These are phyloP conservation scores for Byssoonygena ceratinophila DNA, from an alignment of 2,329 filamentous ascomycete species.

Conservation along the genomic window DNA sequence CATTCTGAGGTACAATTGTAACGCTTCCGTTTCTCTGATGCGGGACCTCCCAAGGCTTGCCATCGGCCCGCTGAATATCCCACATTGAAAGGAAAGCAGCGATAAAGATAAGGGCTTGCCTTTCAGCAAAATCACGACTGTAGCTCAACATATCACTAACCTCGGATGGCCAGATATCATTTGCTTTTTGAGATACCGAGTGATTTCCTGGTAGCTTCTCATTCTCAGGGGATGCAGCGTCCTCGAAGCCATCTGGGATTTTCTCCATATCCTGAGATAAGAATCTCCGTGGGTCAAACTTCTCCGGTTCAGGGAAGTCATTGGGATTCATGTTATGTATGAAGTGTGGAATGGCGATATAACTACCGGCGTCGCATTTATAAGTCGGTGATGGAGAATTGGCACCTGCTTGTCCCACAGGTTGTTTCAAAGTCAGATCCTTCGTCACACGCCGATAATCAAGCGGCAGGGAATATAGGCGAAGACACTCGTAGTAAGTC, in stretches of 20 bases:
- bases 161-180: conserved; percentile 22
- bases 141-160: conserved; percentile 40
- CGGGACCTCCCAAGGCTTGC: conserved; percentile 43
- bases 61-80: conserved; percentile 43
- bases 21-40: conserved; percentile 39
- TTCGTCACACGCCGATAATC: conserved; percentile 34
- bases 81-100: conserved; percentile 46
- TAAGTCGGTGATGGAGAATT: conserved; percentile 30
- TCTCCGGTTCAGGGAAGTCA: conserved; percentile 33
- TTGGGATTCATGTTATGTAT: conserved; percentile 35
- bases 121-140: conserved; percentile 42
- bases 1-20: conserved; percentile 42
- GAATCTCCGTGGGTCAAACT: conserved; percentile 39
- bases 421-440: conserved; percentile 33
- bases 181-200: neutral
- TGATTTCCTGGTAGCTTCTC: neutral
- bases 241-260: conserved; percentile 26
- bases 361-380: conserved; percentile 34
- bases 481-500: conserved; percentile 39
- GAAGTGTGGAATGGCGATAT: conserved; percentile 37
- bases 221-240: neutral
- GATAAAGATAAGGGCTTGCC: conserved; percentile 41
- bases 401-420: conserved; percentile 29
- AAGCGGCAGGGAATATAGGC: conserved; percentile 35
- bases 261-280: conserved; percentile 35